Percentiles rank a stretch among this genome's conserved stretches.
Conservation (phyloP, 2,329 filamentous ascomycete genomes). For the Colletotrichum tamarilloi region DNA sequence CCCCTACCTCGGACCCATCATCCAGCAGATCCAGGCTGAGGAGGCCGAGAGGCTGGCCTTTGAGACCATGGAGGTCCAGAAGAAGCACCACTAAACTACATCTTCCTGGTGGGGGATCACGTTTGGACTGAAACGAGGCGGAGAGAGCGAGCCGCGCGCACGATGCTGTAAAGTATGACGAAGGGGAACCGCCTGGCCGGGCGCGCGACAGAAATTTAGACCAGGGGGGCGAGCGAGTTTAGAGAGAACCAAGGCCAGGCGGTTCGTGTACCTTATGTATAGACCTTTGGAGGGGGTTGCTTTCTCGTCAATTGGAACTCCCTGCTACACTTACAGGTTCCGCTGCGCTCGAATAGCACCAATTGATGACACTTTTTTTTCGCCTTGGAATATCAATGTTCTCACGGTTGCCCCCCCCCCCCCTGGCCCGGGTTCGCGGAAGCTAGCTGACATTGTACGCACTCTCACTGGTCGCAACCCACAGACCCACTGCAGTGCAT, state of each 20-base stretch:
- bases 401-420: slow-evolving; percentile 11
- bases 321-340: slow-evolving; percentile 28
- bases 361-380: slow-evolving; percentile 28
- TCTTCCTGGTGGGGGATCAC: slow-evolving; percentile 6
- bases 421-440: slow-evolving; percentile 10
- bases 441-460: slow-evolving; percentile 33
- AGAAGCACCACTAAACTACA: slow-evolving; percentile 53
- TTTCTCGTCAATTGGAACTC: slow-evolving; percentile 35
- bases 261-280: slow-evolving; percentile 38
- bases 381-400: slow-evolving; percentile 8
- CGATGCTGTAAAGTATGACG: slow-evolving; percentile 33
- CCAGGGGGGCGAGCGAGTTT: neutral
- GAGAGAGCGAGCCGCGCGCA: slow-evolving; percentile 11
- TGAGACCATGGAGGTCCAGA: slow-evolving; percentile 61
- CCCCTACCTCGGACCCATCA: slow-evolving; percentile 65
- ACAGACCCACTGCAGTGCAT: slow-evolving; percentile 4
- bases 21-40: slow-evolving; percentile 62
- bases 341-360: slow-evolving; percentile 20
- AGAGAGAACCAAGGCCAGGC: slow-evolving; percentile 21
- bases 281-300: slow-evolving; percentile 36
- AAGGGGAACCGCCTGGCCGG: slow-evolving; percentile 29
- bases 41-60: slow-evolving; percentile 63
- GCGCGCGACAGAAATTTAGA: slow-evolving; percentile 29
- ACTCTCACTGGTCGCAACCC: slow-evolving; percentile 18
- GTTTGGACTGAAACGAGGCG: neutral